Evolutionary conservation across 2,329 filamentous ascomycete genomes (phyloP), one percentile per base, ranked within the genome.

Genomic region (Beauveria brongniartii): DNA sequence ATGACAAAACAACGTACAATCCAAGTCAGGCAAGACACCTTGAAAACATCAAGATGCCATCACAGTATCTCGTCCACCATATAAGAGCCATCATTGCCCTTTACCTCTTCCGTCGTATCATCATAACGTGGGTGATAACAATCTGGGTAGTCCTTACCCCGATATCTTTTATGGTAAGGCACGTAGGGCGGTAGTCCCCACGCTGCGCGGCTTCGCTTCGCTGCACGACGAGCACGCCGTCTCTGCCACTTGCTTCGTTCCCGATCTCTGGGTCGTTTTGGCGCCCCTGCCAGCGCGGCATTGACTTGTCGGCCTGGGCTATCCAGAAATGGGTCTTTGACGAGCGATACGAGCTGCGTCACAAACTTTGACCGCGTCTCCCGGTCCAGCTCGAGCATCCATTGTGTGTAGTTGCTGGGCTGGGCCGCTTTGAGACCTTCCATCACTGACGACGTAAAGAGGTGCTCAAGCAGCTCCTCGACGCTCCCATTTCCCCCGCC

Each of bases 401-500:
- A 61, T 22, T 30, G 20, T 20, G 22, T 9, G 18, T 55, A 24
- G 9, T 55, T 24, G 9, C 3, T 5, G 5, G 43, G 28, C 10
- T 14, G 43, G 14, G 18, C 43, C 18, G 22, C 24, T n/a, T 20
- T 48, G 9, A 60, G 43, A 20, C 58, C 58, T 20, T 61, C 58
- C 51, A 61, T 47, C 5, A 54, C 41, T 20, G 58, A 60, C 9
- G 58, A 54, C 20, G 50, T 60, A 12, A 60, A 60, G n/a, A 60
- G 51, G 41, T 60, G 58, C 51, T 60, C 58, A 7, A 60, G 58
- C 2, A 60, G 41, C 58, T 54, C 58, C 58, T 60, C 58, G 26
- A 60, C 50, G 41, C 28, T 54, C 5, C 41, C 48, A 40, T 26
- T 37, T 5, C 48, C 58, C 30, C n/a, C n/a, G 4, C 58, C 58